A percentile compares a stretch with the other conserved stretches of the same genome.
phyloP scores from a whole-genome alignment of 1,284 basidiomycete genomes.

The Ustilago shanxiensis region DNA sequence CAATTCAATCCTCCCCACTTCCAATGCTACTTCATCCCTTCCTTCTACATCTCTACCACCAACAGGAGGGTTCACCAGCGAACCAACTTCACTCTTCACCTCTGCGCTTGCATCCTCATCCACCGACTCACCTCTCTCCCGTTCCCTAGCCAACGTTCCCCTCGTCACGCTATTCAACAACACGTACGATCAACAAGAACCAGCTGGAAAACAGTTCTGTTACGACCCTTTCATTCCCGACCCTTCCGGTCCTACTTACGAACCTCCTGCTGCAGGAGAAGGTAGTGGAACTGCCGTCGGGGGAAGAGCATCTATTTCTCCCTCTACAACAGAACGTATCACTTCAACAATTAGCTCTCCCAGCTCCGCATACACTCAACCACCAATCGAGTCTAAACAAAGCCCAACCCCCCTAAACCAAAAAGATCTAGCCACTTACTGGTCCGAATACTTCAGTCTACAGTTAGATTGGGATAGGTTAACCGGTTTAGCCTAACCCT shows the following conservation, averaged over 20 bases:
- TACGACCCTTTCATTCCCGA: conserved; percentile 48
- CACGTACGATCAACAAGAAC: conserved; percentile 28
- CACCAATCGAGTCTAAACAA: background rate
- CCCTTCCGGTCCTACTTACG: background rate
- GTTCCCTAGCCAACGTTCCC: conserved; percentile 21
- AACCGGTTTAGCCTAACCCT: conserved; percentile 28
- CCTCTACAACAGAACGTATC: conserved; percentile 1
- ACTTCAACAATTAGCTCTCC: conserved; percentile 1
- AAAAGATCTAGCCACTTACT: conserved; percentile 48
- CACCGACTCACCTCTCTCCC: conserved; percentile 8
- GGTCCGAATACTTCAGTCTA: conserved; percentile 46
- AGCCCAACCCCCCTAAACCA: conserved; percentile 20
- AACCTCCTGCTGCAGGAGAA: no score
- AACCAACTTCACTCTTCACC: conserved; percentile 2
- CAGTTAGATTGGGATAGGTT: conserved; percentile 49
- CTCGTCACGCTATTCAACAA: conserved; percentile 47
- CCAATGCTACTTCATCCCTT: background rate
- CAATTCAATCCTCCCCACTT: background rate
- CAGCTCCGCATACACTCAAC: background rate
- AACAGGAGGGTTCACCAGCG: background rate
- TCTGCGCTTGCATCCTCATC: background rate
- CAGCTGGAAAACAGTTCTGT: conserved; percentile 19
- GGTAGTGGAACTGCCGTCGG: no score
- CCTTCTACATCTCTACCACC: background rate
- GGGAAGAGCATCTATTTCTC: background rate